A percentile compares a stretch with the other conserved stretches of the same genome.
phyloP scores from a whole-genome alignment of 2,329 filamentous ascomycete genomes.

The Diaporthe nobilis region DNA sequence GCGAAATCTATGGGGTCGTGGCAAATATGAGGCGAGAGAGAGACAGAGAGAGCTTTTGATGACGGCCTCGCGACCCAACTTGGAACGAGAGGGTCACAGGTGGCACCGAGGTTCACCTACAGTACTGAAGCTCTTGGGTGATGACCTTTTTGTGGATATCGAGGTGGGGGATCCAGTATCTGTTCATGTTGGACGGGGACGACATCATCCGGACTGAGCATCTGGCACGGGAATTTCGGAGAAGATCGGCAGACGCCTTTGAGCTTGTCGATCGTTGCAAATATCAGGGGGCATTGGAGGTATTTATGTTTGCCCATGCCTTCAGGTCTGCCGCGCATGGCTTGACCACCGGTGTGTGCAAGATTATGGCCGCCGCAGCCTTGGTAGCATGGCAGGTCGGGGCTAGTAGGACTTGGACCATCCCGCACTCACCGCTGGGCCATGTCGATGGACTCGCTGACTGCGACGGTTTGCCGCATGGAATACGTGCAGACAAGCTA shows the following conservation, averaged over 20 bases:
- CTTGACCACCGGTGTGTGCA: conserved; percentile 5
- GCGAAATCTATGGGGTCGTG: neutral
- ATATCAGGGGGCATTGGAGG: conserved; percentile 9
- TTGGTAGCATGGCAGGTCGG: conserved; percentile 30
- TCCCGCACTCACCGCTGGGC: conserved; percentile 26
- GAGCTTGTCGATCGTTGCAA: conserved; percentile 3
- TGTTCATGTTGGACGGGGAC: conserved; percentile 62
- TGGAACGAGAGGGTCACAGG: too few relatives aligned
- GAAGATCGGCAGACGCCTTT: conserved; percentile 15
- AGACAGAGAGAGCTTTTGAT: neutral
- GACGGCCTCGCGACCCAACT: neutral
- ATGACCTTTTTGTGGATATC: conserved; percentile 74
- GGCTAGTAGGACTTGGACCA: conserved; percentile 21
- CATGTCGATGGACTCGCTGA: conserved; percentile 20
- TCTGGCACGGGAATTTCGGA: conserved; percentile 7
- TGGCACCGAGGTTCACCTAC: neutral
- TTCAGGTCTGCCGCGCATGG: conserved; percentile 6
- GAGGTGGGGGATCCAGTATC: conserved; percentile 72
- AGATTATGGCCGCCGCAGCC: conserved; percentile 23
- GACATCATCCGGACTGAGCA: conserved; percentile 16
- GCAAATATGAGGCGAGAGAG: neutral
- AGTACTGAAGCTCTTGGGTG: conserved; percentile 70
- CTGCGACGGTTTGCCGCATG: conserved; percentile 31
- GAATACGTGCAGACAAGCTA: conserved; percentile 12
- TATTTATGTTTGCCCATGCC: conserved; percentile 34